phyloP scores from a whole-genome alignment of 768 basidiomycete genomes.

The Lentinula aciculospora region DNA sequence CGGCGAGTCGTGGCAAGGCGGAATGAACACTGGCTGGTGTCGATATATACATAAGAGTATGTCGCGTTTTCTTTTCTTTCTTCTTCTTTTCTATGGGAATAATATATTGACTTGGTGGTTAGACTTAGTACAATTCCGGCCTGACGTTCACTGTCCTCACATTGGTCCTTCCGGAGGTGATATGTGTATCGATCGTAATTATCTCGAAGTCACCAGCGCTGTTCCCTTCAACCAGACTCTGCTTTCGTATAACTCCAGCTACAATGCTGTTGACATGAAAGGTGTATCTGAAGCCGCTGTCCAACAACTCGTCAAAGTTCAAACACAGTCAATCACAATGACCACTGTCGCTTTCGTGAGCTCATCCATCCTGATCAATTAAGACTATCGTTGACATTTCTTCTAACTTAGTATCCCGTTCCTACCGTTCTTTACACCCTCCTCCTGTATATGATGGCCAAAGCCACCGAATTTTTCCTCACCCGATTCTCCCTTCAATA shows the following conservation, averaged over 20 bases:
- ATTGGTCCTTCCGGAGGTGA: slow-evolving; percentile 9
- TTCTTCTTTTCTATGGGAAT: neutral
- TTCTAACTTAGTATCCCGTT: neutral
- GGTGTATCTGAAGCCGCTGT: neutral
- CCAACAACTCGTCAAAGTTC: neutral
- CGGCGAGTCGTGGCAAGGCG: slow-evolving; percentile 7
- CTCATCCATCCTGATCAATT: neutral
- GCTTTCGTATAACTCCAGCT: slow-evolving; percentile 1
- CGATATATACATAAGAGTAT: neutral
- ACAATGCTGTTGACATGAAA: neutral
- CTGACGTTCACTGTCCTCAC: slow-evolving; percentile 10
- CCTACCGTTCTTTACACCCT: neutral
- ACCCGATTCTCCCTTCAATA: neutral
- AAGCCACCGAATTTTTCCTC: neutral
- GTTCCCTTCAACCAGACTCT: neutral
- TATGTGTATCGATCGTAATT: slow-evolving; percentile 7
- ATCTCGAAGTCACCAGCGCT: neutral
- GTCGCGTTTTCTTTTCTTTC: neutral
- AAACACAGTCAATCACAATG: neutral
- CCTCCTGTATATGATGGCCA: neutral
- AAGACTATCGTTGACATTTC: neutral
- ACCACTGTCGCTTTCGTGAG: slow-evolving; percentile 2
- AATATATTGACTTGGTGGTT: neutral
- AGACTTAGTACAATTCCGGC: slow-evolving; percentile 7
- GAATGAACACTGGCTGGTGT: slow-evolving; percentile 6